Base-by-base conservation (phyloP, 2,329 filamentous ascomycete species). In the Sclerotinia nivalis region DNA sequence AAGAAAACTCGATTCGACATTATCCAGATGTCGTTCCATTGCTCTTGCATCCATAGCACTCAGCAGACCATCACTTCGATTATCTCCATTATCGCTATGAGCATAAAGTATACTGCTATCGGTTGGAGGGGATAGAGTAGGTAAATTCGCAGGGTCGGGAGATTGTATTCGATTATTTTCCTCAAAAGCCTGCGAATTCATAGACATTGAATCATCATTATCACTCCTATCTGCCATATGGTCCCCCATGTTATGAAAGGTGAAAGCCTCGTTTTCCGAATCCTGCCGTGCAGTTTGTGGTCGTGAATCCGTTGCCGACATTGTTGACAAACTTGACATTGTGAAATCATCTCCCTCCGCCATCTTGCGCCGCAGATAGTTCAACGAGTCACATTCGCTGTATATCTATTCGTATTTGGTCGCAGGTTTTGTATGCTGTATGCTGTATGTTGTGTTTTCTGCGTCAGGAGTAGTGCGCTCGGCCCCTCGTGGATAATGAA, bases 1-100 rank as follows among this genome's bases (percentile, higher is more conserved):
- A 68, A 88, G 77, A 75, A 90, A 90, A 79, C 88, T 90, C 47
- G 88, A 90, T 76, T 91, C 88, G 72, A 89, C 84, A 75, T 90
- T 88, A 74, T 86, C 83, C 28, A 90, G 78, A 75, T 89, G 87
- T 47, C 73, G 76, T 49, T 76, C 74, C 76, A 80, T 77, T 34
- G 75, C 77, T 45, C 66, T 74, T 67, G 79, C 78, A 66, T 79
- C 77, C 65, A 79, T 54, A 7, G 70, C 69, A 65, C 77, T 74
- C 50, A 73, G 54, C 58, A 73, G 65, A 34, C 68, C 72, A 65
- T 77, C 76, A 65, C 73, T 75, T 45, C 68, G 69, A 47, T 66
- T 66, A 12, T 73, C 70, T 43, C 58, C 74, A 72, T 76, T 71
- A 31, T 77, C 74, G 68, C 73, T 76, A 12, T 74, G 69, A 59